Conservation (phyloP, 2,329 filamentous ascomycete species). For the Trichophyton schoenleinii region DNA sequence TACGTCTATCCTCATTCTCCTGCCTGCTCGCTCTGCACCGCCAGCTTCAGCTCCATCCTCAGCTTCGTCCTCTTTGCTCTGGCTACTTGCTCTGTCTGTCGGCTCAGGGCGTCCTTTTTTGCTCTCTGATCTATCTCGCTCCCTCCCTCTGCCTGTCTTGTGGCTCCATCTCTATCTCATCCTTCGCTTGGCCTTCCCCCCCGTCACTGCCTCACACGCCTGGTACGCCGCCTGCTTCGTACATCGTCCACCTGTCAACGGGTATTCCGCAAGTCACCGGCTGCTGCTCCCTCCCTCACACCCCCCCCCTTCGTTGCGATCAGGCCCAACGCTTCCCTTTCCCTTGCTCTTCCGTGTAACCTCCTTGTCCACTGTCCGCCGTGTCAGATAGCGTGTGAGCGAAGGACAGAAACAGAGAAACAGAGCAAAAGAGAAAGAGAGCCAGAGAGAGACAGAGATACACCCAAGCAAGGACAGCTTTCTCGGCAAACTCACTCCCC, state of each 20-base stretch:
- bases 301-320: not conserved
- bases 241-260: not conserved
- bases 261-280: not conserved
- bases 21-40: not conserved
- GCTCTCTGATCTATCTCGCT: not conserved
- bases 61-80: not conserved
- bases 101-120: not conserved
- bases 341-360: not conserved
- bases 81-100: no score
- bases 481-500: not conserved
- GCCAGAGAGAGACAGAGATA: not conserved
- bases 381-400: not conserved
- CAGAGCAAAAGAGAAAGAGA: not conserved
- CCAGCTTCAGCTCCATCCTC: not conserved
- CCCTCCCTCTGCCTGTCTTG: no score
- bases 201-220: not conserved
- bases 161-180: not conserved
- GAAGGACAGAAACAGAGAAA: not conserved
- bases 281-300: not conserved
- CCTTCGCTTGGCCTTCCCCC: not conserved
- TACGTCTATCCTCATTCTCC: not conserved
- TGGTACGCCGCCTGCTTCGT: not conserved
- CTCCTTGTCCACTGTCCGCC: not conserved
- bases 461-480: not conserved
- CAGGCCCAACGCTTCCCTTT: conserved; percentile 2